Conservation (phyloP, 495 filamentous ascomycete genomes). For the Aspergillus nidulans region DNA sequence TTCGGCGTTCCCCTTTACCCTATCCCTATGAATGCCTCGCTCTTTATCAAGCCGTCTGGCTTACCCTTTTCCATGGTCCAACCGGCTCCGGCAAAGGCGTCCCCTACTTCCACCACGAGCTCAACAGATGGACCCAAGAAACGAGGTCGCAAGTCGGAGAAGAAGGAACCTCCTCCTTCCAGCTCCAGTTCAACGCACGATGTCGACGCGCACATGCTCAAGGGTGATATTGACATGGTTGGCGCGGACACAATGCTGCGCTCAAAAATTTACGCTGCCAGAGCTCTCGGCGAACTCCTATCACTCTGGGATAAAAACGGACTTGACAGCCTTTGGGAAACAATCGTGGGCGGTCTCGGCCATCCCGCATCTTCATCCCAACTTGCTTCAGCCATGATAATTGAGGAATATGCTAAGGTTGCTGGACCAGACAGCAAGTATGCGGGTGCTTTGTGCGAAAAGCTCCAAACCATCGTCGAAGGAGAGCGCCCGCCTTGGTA, state of each 20-base stretch:
- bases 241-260: constrained; percentile 82
- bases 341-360: constrained; percentile 58
- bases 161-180: constrained; percentile 68
- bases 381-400: constrained; percentile 72
- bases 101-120: constrained; percentile 41
- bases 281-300: constrained; percentile 64
- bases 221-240: constrained; percentile 91
- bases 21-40: constrained; percentile 78
- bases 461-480: constrained; percentile 70
- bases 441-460: constrained; percentile 49
- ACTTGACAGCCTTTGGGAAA: constrained; percentile 38
- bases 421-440: constrained; percentile 41
- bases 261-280: constrained; percentile 80
- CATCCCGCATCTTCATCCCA: constrained; percentile 80
- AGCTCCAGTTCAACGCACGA: constrained; percentile 69
- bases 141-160: constrained; percentile 76
- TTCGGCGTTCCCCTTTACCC: constrained; percentile 88
- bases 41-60: constrained; percentile 95
- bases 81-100: constrained; percentile 50
- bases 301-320: constrained; percentile 42
- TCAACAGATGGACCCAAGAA: constrained; percentile 45
- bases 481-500: constrained; percentile 75
- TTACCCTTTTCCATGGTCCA: constrained; percentile 61
- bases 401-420: constrained; percentile 76
- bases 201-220: constrained; percentile 96